These are phyloP conservation scores for Glycine latifolia DNA, from an alignment of 306 rosid species.

Conservation along the genomic window DNA sequence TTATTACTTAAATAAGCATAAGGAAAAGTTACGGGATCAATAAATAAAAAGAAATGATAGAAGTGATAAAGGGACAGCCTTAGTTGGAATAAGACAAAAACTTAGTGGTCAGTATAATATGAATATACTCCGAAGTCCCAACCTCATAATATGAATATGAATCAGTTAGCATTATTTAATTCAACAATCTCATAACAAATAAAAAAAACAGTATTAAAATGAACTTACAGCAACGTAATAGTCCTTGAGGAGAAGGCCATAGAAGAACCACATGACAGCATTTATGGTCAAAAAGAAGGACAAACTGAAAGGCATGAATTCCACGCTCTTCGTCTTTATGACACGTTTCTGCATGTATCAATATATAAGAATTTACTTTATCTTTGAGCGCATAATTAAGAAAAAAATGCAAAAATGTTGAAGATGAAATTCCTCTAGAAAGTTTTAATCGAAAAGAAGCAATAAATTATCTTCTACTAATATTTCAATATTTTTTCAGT, in stretches of 20 bases:
- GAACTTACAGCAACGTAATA: conserved; percentile 80
- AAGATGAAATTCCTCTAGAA: no score
- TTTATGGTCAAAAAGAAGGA: conserved; percentile 82
- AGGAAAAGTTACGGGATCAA: not conserved
- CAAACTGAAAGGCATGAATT: conserved; percentile 83
- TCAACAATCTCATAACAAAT: no score
- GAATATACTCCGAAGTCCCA: not conserved
- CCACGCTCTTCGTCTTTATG: conserved; percentile 75
- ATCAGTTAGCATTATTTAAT: no score
- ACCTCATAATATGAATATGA: not conserved
- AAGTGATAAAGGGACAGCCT: not conserved
- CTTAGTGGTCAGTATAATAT: not conserved
- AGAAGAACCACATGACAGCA: conserved; percentile 95
- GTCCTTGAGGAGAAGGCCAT: conserved; percentile 82
- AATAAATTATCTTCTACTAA: no score
- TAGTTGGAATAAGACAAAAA: not conserved
- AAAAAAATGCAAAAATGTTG: no score
- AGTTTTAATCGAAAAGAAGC: no score
- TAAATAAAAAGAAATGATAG: not conserved
- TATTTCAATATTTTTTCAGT: no score
- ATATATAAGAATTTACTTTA: not conserved
- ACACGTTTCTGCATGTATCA: conserved; percentile 69
- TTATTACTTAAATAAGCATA: not conserved
- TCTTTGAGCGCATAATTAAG: not conserved
- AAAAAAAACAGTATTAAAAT: not conserved